Conservation (phyloP, 305 asterid species). For the Solanum chacoense region DNA sequence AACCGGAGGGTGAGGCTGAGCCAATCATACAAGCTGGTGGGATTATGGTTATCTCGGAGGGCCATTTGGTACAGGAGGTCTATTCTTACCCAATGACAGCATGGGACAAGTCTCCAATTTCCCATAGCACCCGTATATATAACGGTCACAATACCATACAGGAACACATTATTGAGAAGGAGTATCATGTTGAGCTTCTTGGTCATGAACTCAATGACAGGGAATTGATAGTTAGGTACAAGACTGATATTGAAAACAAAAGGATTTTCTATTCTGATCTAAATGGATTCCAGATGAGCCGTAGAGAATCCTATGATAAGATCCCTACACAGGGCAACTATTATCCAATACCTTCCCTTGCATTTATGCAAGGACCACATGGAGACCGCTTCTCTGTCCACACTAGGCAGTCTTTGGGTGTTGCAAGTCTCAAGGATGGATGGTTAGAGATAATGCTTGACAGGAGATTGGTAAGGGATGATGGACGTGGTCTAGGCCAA, state of each 20-base stretch:
- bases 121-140: conserved; percentile 80
- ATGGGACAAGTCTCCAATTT: conserved; percentile 59
- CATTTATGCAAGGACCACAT: conserved; percentile 59
- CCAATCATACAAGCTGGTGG: conserved; percentile 51
- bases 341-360: conserved; percentile 93
- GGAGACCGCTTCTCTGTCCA: conserved; percentile 85
- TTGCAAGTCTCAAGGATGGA: conserved; percentile 74
- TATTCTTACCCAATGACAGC: conserved; percentile 62
- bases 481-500: conserved; percentile 96
- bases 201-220: conserved; percentile 49
- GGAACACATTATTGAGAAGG: conserved; percentile 79
- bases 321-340: conserved; percentile 96
- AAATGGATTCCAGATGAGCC: conserved; percentile 93
- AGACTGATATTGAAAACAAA: conserved; percentile 58
- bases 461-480: conserved; percentile 70
- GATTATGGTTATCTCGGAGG: conserved; percentile 59
- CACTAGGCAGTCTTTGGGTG: conserved; percentile 81
- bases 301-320: conserved; percentile 85
- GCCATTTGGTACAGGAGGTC: conserved; percentile 74
- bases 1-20: conserved; percentile 75
- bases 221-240: conserved; percentile 71
- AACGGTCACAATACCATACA: conserved; percentile 47
- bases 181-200: conserved; percentile 82
- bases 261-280: conserved; percentile 77
- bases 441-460: conserved; percentile 94